A percentile compares a stretch with the other conserved stretches of the same genome.
Conservation (phyloP, 495 filamentous ascomycete genomes). For the Haplographium delicatum region DNA sequence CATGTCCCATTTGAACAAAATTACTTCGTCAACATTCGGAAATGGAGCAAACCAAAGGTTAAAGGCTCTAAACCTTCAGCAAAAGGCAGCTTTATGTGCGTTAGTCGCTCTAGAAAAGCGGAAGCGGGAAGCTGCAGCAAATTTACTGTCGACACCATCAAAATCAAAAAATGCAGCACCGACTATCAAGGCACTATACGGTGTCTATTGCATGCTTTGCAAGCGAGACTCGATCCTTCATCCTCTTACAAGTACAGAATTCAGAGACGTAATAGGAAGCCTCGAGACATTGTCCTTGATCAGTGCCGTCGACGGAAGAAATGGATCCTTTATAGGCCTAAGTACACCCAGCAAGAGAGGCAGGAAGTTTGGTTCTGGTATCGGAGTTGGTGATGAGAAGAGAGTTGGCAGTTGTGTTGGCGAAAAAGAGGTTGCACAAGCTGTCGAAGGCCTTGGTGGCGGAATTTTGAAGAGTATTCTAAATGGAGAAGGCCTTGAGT, state of each 20-base stretch:
- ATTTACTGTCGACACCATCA: constrained; percentile 50
- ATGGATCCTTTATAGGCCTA: constrained; percentile 52
- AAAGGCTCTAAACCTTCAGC: constrained; percentile 84
- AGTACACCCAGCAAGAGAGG: constrained; percentile 56
- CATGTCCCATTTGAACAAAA: constrained; percentile 83
- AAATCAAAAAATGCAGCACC: constrained; percentile 53
- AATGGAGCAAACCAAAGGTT: constrained; percentile 79
- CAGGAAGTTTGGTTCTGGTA: constrained; percentile 34
- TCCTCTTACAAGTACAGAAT: constrained; percentile 81
- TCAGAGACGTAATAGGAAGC: constrained; percentile 86
- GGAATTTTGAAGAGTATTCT: constrained; percentile 50
- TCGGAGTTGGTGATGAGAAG: constrained; percentile 54
- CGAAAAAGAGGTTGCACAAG: constrained; percentile 67
- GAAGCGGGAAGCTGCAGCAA: constrained; percentile 37
- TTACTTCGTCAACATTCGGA: constrained; percentile 80
- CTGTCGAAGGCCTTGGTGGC: constrained; percentile 61
- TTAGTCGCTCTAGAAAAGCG: constrained; percentile 74
- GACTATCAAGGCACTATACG: constrained; percentile 72
- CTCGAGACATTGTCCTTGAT: constrained; percentile 81
- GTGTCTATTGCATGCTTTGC: constrained; percentile 73
- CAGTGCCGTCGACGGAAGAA: constrained; percentile 68
- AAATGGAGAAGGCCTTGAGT: constrained; percentile 33
- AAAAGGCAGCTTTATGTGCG: constrained; percentile 91
- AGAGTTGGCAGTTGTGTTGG: constrained; percentile 71
- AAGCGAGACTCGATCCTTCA: constrained; percentile 79